Evolutionary conservation across 768 basidiomycete genomes (phyloP), one percentile per base, ranked within the genome.

Genomic region (Coprinellus micaceus): DNA sequence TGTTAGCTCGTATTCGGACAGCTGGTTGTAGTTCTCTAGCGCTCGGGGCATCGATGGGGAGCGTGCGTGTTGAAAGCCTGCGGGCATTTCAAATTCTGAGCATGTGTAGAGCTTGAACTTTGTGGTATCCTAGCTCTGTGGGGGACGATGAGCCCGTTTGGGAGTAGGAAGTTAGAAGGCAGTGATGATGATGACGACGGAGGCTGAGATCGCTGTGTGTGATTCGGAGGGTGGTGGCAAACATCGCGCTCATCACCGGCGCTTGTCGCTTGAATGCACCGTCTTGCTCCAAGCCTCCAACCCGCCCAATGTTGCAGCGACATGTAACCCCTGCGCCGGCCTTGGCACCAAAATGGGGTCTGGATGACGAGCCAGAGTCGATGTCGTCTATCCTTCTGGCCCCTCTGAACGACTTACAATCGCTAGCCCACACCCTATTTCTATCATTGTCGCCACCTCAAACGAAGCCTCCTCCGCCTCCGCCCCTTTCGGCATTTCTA

Each of bases 371-470:
- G 53, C 65, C 43, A 24, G 28, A 63, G 10, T 82, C 85, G 5
- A 89, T 87, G 82, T 82, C 86, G 10, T 74, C 78, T 26, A 77
- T 79, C 24, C 75, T 92, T 28, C 77, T 88, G 17, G 71, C 70
- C 3, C 89, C 89, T 1, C 73, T 91, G 53, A 76, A 80, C 36
- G 74, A 85, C 11, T 70, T 90, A 24, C 84, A 88, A 50, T 60
- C 77, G 0, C 77, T 93, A 17, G 80, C 89, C 0, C 84, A 84
- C 57, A 79, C 80, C 0, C 79, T 93, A 29, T 89, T 92, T 66
- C 77, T 82, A 49, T 88, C 90, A 7, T 71, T 92, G 33, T 89
- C 88, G 25, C 86, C 89, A 0, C 72, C 78, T 12, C 83, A 86
- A 58, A 74, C 77, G 1, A 83, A 80, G 64, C 84, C 84, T 0